These are phyloP conservation scores for Penicillium tannophilum DNA, from an alignment of 495 filamentous ascomycete genomes.

Conservation along the genomic window DNA sequence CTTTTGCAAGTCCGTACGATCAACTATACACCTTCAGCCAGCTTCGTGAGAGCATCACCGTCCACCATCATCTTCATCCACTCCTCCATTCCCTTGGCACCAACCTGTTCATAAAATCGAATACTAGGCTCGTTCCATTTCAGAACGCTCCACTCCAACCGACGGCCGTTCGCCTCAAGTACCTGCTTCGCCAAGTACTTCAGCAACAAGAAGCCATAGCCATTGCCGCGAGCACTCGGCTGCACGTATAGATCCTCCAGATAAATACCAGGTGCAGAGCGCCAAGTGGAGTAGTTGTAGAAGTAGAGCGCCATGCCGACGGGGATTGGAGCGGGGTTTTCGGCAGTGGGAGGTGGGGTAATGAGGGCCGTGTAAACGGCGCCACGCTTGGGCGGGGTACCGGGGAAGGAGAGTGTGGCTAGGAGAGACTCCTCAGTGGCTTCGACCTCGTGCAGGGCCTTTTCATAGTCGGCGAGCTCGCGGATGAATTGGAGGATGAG, in stretches of 20 bases:
- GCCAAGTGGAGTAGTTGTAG: slow-evolving; percentile 84
- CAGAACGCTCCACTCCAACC: slow-evolving; percentile 92
- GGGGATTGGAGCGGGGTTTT: slow-evolving; percentile 34
- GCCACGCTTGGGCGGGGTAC: slow-evolving; percentile 39
- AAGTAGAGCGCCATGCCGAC: slow-evolving; percentile 70
- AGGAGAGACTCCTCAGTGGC: slow-evolving; percentile 76
- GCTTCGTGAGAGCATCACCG: slow-evolving; percentile 63
- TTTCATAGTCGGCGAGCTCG: slow-evolving; percentile 88
- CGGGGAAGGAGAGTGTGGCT: slow-evolving; percentile 76
- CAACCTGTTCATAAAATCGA: slow-evolving; percentile 78
- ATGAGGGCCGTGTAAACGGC: slow-evolving; percentile 48
- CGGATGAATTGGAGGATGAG: slow-evolving; percentile 80
- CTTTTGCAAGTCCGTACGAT: neutral
- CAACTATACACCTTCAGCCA: slow-evolving; percentile 41
- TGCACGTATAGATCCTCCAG: slow-evolving; percentile 92
- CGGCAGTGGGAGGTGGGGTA: slow-evolving; percentile 33
- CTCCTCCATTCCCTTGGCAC: slow-evolving; percentile 78
- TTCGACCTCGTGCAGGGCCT: slow-evolving; percentile 65
- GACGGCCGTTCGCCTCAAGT: slow-evolving; percentile 62
- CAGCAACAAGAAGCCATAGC: slow-evolving; percentile 78
- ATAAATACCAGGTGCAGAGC: slow-evolving; percentile 82
- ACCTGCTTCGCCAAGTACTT: slow-evolving; percentile 77
- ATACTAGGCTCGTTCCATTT: slow-evolving; percentile 90
- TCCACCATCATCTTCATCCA: slow-evolving; percentile 94
- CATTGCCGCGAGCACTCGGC: slow-evolving; percentile 65